These are phyloP conservation scores for Penicillium mononematosum DNA, from an alignment of 495 filamentous ascomycete species.

Conservation along the genomic window DNA sequence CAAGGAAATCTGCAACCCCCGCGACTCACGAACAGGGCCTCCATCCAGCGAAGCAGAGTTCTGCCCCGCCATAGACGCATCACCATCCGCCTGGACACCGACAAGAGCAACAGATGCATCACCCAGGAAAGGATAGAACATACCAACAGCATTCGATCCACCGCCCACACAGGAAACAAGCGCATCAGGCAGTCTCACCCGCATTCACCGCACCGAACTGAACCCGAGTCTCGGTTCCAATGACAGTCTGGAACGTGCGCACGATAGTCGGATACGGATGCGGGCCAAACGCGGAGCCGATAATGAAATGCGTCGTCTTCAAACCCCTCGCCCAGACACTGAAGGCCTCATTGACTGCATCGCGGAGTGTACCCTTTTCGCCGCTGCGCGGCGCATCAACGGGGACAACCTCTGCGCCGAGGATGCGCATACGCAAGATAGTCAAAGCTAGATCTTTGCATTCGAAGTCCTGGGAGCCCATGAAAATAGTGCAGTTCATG, in stretches of 20 bases:
- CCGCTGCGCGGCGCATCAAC: constrained; percentile 38
- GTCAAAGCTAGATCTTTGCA: constrained; percentile 74
- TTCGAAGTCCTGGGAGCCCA: constrained; percentile 93
- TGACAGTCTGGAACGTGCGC: constrained; percentile 90
- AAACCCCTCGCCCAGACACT: constrained; percentile 82
- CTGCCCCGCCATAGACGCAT: constrained; percentile 71
- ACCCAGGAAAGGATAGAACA: constrained; percentile 92
- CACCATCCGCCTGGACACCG: constrained; percentile 78
- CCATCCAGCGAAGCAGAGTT: constrained; percentile 82
- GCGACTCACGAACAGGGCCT: constrained; percentile 83
- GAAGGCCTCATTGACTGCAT: constrained; percentile 91
- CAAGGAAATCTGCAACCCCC: constrained; percentile 89
- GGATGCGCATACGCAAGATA: constrained; percentile 89
- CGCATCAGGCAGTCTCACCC: constrained; percentile 80
- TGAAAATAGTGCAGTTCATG: constrained; percentile 92
- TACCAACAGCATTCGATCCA: constrained; percentile 83
- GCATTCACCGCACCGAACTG: constrained; percentile 66
- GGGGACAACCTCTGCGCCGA: constrained; percentile 81
- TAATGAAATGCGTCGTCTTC: constrained; percentile 88
- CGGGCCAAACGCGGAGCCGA: constrained; percentile 90
- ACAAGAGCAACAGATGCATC: constrained; percentile 80
- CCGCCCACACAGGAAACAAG: constrained; percentile 97
- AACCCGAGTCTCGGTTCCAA: constrained; percentile 84
- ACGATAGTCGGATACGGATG: constrained; percentile 97
- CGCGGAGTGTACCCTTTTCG: constrained; percentile 77